Evolutionary conservation across 768 basidiomycete genomes (phyloP).

Genomic region (Tulasnella calospora): DNA sequence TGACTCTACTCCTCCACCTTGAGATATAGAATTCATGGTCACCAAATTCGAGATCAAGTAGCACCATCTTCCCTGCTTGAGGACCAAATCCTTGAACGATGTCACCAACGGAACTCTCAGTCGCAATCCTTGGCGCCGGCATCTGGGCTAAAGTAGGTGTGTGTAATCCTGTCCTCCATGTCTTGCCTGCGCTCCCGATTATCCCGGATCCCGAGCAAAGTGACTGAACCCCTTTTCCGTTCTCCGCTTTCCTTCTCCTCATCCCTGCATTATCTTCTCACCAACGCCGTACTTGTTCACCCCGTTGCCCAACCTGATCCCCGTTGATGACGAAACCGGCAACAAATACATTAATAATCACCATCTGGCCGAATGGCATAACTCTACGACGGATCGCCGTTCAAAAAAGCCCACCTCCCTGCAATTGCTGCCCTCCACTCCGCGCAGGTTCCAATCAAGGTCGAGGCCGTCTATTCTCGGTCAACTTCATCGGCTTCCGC

Average conservation of each 20-base stretch:
- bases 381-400: neutral
- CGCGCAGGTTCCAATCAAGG: constrained; percentile 34
- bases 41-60: too few relatives aligned
- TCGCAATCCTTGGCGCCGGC: constrained; percentile 78
- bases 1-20: neutral
- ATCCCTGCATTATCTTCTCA: neutral
- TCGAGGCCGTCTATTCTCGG: constrained; percentile 77
- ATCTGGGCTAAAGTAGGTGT: constrained; percentile 71
- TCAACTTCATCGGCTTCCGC: constrained; percentile 56
- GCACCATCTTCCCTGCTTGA: neutral
- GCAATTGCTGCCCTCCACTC: constrained; percentile 54
- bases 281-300: neutral
- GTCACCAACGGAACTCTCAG: constrained; percentile 38
- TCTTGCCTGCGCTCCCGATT: neutral
- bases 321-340: neutral
- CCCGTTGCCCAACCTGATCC: neutral
- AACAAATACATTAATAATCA: neutral
- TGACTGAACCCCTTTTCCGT: neutral
- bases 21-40: neutral
- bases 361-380: neutral
- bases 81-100: constrained; percentile 32
- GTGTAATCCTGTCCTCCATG: constrained; percentile 30
- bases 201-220: neutral
- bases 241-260: neutral
- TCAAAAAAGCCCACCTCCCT: constrained; percentile 64